phyloP scores from a whole-genome alignment of 192 early-diverging fungal genomes.

The Powellomyces hirtus region DNA sequence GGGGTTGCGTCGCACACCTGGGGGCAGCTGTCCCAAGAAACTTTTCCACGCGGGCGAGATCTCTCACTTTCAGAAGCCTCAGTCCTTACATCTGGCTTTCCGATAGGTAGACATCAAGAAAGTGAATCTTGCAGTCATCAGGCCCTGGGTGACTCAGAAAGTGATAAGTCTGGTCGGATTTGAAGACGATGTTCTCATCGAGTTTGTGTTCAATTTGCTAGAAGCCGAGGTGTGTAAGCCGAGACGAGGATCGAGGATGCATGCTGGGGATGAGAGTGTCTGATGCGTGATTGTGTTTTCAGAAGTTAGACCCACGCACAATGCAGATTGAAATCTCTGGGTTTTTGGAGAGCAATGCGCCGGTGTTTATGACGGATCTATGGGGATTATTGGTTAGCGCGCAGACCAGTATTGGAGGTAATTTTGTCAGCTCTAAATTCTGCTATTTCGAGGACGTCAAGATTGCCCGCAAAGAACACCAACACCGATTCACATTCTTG shows the following conservation, averaged over 20 bases:
- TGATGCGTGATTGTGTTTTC: background rate
- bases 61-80: too few species aligned
- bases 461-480: background rate
- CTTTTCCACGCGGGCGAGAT: too few species aligned
- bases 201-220: conserved; percentile 81
- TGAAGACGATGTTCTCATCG: conserved; percentile 92
- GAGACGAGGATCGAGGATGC: too few species aligned
- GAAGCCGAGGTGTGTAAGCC: conserved; percentile 64
- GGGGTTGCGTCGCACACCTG: too few species aligned
- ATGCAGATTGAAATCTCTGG: conserved; percentile 97
- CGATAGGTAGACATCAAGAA: conserved; percentile 84
- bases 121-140: conserved; percentile 82
- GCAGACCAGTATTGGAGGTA: conserved; percentile 61
- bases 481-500: background rate
- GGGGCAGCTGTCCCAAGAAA: too few species aligned
- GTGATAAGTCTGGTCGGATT: conserved; percentile 76
- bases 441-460: background rate
- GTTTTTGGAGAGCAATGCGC: conserved; percentile 83
- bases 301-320: conserved; percentile 77
- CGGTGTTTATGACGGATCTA: conserved; percentile 78
- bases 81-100: too few species aligned
- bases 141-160: conserved; percentile 80
- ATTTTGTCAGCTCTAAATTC: too few species aligned
- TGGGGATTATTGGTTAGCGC: conserved; percentile 92
- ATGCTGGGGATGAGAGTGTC: too few species aligned